Conservation (phyloP, 108 stramenopile genomes). For the Pseudonitzschia multistriata region DNA sequence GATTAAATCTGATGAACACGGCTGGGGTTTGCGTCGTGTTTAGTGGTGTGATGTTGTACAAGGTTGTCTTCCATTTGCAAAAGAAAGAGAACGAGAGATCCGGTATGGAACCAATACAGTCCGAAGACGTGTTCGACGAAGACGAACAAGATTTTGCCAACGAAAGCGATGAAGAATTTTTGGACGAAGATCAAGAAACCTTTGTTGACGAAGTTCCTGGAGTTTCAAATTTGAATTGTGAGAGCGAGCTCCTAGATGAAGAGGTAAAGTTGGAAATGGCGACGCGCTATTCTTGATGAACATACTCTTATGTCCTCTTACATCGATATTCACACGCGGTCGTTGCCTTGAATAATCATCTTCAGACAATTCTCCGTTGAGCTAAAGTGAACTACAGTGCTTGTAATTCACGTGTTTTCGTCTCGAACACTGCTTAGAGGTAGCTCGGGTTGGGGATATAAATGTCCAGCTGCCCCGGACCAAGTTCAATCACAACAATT, state of each 20-base stretch:
- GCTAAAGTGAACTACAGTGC: too few relatives aligned
- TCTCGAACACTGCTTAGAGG: too few relatives aligned
- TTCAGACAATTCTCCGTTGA: too few relatives aligned
- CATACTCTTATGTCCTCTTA: neutral
- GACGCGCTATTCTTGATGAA: neutral
- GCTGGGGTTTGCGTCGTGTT: conserved; percentile 73
- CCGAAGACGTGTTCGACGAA: conserved; percentile 1
- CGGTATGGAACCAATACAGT: neutral
- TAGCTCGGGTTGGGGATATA: too few relatives aligned
- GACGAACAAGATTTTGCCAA: neutral
- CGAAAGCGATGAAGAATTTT: neutral
- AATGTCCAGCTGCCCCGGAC: too few relatives aligned
- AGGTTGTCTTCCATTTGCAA: conserved; percentile 61
- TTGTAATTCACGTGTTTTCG: too few relatives aligned
- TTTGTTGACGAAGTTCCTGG: too few relatives aligned
- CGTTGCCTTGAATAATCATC: neutral
- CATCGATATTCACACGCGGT: neutral
- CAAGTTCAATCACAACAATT: too few relatives aligned
- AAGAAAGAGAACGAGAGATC: conserved; percentile 33
- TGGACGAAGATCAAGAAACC: conserved; percentile 5
- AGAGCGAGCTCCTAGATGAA: too few relatives aligned
- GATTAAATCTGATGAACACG: conserved; percentile 59
- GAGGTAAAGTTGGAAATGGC: neutral
- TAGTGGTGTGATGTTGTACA: conserved; percentile 75
- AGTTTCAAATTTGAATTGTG: too few relatives aligned